Evolutionary conservation across 805 yeast genomes (phyloP).

Genomic region (Cyberlindnera xylosilytica): DNA sequence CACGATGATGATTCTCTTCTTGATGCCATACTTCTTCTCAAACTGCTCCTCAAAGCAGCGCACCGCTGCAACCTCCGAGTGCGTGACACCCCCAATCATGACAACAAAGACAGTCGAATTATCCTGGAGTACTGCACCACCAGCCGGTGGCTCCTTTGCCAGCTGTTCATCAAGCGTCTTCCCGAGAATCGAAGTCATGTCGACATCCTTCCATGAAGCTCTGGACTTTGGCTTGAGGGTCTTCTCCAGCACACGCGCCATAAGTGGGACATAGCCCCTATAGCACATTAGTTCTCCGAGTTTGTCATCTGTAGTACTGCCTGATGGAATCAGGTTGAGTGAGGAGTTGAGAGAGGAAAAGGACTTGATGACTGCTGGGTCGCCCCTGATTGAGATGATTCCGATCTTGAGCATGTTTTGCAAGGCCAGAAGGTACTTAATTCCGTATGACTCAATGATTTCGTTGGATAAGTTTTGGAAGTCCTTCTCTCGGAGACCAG

Average conservation of each 20-base stretch:
- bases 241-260: conserved; percentile 65
- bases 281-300: conserved; percentile 30
- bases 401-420: conserved; percentile 48
- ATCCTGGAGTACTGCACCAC: conserved; percentile 22
- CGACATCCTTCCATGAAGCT: conserved; percentile 38
- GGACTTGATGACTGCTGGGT: conserved; percentile 34
- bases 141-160: conserved; percentile 14
- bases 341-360: conserved; percentile 27
- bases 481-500: conserved; percentile 69
- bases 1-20: conserved; percentile 41
- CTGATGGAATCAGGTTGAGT: conserved; percentile 40
- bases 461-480: conserved; percentile 51
- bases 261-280: conserved; percentile 80
- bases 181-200: conserved; percentile 35
- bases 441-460: conserved; percentile 63
- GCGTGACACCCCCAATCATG: conserved; percentile 81
- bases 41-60: conserved; percentile 51
- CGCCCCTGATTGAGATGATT: conserved; percentile 33
- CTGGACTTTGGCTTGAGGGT: conserved; percentile 42
- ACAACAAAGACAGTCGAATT: conserved; percentile 42
- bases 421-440: conserved; percentile 44
- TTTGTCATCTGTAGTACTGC: conserved; percentile 12
- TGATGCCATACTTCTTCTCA: conserved; percentile 29
- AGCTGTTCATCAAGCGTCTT: conserved; percentile 28
- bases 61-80: conserved; percentile 77